These are phyloP conservation scores for Myxozyma vanderwaltii DNA, from an alignment of 805 yeast genomes.

Conservation along the genomic window DNA sequence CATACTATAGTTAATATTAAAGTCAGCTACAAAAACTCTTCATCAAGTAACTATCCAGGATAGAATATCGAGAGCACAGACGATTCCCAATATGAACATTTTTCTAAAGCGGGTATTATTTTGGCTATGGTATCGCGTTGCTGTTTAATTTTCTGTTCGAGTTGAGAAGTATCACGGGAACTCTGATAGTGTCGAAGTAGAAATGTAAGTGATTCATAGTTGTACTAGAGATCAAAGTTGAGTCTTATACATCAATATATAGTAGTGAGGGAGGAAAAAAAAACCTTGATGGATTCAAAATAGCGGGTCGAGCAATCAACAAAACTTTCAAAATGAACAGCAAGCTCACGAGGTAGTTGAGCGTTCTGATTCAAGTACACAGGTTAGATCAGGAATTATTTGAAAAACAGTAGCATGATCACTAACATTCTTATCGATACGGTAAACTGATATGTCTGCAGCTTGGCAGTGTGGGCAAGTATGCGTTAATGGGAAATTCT, in stretches of 20 bases:
- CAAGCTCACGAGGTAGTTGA: conserved; percentile 18
- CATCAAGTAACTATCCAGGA: background rate
- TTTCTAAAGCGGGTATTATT: conserved; percentile 17
- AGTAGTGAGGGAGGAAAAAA: background rate
- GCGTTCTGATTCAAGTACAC: background rate
- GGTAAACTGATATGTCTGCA: conserved; percentile 4
- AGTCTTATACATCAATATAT: background rate
- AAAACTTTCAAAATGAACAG: conserved; percentile 20
- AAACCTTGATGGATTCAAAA: conserved; percentile 14
- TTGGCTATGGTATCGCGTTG: conserved; percentile 4
- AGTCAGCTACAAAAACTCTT: background rate
- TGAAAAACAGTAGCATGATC: background rate
- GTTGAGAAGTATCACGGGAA: background rate
- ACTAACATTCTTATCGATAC: conserved; percentile 1
- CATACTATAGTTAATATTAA: background rate
- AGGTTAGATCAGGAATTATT: background rate
- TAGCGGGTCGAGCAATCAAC: background rate
- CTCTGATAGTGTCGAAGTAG: conserved; percentile 12
- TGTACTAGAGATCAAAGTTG: conserved; percentile 7
- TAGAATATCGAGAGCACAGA: background rate
- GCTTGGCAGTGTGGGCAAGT: conserved; percentile 20
- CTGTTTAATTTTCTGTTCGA: background rate
- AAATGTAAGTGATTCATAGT: conserved; percentile 13
- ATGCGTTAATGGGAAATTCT: conserved; percentile 19
- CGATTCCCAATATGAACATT: conserved; percentile 7